phyloP scores from a whole-genome alignment of 768 basidiomycete species.

The Trametes coccinea region DNA sequence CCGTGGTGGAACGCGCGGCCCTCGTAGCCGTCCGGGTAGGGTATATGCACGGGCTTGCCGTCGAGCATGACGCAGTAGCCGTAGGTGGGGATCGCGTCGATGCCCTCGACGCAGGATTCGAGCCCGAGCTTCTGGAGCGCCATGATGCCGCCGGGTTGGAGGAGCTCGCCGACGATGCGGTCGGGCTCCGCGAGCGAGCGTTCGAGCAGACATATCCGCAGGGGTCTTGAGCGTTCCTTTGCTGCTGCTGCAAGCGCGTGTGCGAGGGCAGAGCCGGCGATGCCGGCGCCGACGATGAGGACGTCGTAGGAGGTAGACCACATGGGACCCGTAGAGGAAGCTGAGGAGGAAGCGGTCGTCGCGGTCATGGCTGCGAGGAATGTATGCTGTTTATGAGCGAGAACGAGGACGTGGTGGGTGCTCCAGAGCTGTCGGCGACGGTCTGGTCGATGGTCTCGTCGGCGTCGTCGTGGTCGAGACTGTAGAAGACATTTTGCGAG shows the following conservation, averaged over 20 bases:
- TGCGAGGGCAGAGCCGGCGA: constrained; percentile 87
- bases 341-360: background rate
- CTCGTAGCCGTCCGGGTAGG: constrained; percentile 73
- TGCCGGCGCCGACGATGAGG: constrained; percentile 88
- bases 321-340: constrained; percentile 18
- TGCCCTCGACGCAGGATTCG: constrained; percentile 73
- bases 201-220: constrained; percentile 84
- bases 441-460: constrained; percentile 15
- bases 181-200: constrained; percentile 91
- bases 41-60: constrained; percentile 78
- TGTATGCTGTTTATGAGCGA: constrained; percentile 13
- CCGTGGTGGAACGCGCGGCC: constrained; percentile 96
- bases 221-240: constrained; percentile 44
- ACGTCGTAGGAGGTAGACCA: constrained; percentile 58
- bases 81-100: constrained; percentile 78
- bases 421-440: constrained; percentile 17
- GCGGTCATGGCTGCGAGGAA: background rate
- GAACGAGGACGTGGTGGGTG: constrained; percentile 3
- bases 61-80: constrained; percentile 84
- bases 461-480: constrained; percentile 19
- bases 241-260: constrained; percentile 72
- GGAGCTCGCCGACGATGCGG: constrained; percentile 94
- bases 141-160: constrained; percentile 89
- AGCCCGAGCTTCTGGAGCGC: constrained; percentile 80
- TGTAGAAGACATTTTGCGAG: constrained; percentile 10